Conservation (phyloP, 169 alveolate species). For the Cryptosporidium sp. region DNA sequence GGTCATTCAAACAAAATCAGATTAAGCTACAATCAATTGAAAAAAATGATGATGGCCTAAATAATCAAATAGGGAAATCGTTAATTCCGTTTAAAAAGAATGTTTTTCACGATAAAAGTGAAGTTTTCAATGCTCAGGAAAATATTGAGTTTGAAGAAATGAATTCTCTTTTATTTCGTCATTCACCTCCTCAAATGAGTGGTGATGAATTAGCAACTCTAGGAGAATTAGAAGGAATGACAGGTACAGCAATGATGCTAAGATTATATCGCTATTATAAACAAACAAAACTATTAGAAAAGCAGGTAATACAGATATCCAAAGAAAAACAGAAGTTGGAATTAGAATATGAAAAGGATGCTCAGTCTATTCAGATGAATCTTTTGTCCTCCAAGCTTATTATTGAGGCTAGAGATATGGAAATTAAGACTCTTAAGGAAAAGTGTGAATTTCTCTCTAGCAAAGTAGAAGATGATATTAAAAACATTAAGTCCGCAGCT, state of each 20-base stretch:
- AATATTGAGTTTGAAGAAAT: conserved; percentile 22
- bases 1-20: conserved; percentile 26
- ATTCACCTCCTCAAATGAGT: conserved; percentile 39
- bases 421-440: conserved; percentile 40
- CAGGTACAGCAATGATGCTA: conserved; percentile 56
- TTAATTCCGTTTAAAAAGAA: background rate
- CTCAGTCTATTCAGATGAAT: conserved; percentile 37
- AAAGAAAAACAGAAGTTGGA: conserved; percentile 62
- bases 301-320: conserved; percentile 52
- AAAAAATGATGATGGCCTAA: background rate
- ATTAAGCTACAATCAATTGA: conserved; percentile 15
- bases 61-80: background rate
- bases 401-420: conserved; percentile 67
- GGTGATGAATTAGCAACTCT: background rate
- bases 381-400: conserved; percentile 39
- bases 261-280: conserved; percentile 69
- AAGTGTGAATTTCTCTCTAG: conserved; percentile 13
- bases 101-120: background rate
- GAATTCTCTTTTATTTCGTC: background rate
- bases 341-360: conserved; percentile 66
- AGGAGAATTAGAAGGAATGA: conserved; percentile 24
- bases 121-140: background rate
- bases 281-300: conserved; percentile 30
- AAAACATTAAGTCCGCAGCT: conserved; percentile 38
- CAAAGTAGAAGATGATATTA: conserved; percentile 49